phyloP scores from a whole-genome alignment of 139 green algal genomes.

The Asterochloris erici region DNA sequence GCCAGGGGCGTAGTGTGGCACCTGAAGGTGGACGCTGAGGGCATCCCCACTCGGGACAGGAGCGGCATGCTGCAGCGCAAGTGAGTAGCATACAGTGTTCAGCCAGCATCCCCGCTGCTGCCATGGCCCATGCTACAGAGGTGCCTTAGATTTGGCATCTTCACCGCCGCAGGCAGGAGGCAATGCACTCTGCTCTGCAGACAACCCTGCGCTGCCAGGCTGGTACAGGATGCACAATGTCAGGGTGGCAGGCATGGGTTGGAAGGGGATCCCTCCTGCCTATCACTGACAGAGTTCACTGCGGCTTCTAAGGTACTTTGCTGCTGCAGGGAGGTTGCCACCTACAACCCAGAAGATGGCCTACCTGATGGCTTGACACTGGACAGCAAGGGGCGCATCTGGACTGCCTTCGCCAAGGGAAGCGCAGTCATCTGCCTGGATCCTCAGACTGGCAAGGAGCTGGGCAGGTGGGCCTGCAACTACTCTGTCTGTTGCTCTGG shows the following conservation, averaged over 20 bases:
- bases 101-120: background rate
- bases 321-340: too few relatives aligned
- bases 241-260: too few relatives aligned
- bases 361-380: slow-evolving; percentile 12
- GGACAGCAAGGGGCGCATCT: slow-evolving; percentile 12
- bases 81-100: background rate
- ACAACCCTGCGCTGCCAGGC: too few relatives aligned
- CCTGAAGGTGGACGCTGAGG: background rate
- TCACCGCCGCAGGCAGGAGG: too few relatives aligned
- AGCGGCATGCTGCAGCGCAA: background rate
- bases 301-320: too few relatives aligned
- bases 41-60: background rate
- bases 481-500: background rate
- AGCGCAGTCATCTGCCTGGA: slow-evolving; percentile 11
- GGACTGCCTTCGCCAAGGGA: slow-evolving; percentile 4
- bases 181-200: too few relatives aligned
- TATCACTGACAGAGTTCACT: too few relatives aligned
- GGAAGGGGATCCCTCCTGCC: too few relatives aligned
- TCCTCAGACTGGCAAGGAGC: background rate
- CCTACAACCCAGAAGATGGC: background rate
- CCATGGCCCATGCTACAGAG: background rate
- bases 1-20: slow-evolving; percentile 1
- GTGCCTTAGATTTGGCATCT: background rate
- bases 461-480: slow-evolving; percentile 1
- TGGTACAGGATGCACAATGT: too few relatives aligned